phyloP scores from a whole-genome alignment of 1,284 basidiomycete genomes.

The Tilletia indica region DNA sequence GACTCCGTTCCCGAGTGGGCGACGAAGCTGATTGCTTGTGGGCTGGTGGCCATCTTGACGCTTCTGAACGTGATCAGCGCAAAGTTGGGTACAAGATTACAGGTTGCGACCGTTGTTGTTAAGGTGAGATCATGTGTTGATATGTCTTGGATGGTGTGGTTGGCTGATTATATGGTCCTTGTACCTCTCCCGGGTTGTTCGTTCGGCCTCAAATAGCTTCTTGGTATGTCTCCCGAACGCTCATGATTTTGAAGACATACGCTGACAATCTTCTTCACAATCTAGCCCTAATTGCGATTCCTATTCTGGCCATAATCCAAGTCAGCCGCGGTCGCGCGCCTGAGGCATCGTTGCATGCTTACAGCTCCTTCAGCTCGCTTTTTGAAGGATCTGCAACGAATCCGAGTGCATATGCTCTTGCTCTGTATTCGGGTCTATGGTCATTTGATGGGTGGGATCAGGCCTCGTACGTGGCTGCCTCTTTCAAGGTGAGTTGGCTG shows the following conservation, averaged over 20 bases:
- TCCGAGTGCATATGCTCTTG: conserved; percentile 82
- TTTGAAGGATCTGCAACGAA: conserved; percentile 75
- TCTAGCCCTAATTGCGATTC: conserved; percentile 65
- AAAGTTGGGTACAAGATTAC: conserved; percentile 75
- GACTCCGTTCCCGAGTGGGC: conserved; percentile 84
- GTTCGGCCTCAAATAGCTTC: no score
- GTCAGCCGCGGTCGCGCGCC: conserved; percentile 63
- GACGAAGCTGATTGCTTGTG: conserved; percentile 80
- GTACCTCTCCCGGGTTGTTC: background rate
- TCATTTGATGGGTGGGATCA: conserved; percentile 90
- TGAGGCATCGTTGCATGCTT: conserved; percentile 30
- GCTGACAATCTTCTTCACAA: background rate
- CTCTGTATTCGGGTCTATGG: conserved; percentile 92
- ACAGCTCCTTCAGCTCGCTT: conserved; percentile 54
- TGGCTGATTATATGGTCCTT: background rate
- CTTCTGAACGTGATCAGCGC: conserved; percentile 75
- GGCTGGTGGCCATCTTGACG: conserved; percentile 72
- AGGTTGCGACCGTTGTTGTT: conserved; percentile 79
- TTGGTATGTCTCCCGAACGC: no score
- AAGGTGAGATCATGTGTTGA: conserved; percentile 63
- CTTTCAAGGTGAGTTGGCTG: conserved; percentile 64
- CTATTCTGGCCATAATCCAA: conserved; percentile 71
- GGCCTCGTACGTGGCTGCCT: conserved; percentile 79
- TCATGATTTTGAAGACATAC: background rate
- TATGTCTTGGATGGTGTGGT: no score